Conservation (phyloP, 768 basidiomycete genomes). For the Tylopilus intermedius region DNA sequence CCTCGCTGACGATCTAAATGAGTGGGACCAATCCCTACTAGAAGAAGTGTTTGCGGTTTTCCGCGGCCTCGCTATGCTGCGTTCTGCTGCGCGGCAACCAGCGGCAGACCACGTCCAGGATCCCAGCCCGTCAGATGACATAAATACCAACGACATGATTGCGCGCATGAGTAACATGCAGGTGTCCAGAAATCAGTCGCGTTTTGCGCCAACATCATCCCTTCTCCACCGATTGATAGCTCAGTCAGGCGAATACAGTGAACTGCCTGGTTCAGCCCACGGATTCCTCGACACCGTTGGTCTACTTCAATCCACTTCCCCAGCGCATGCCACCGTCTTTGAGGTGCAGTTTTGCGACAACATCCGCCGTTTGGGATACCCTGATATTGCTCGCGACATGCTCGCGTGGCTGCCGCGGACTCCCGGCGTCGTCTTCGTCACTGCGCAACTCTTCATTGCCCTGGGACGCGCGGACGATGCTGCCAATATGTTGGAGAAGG, state of each 20-base stretch:
- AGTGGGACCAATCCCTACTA: slow-evolving; percentile 61
- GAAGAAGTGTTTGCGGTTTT: slow-evolving; percentile 77
- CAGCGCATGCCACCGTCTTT: slow-evolving; percentile 57
- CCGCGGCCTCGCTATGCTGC: slow-evolving; percentile 71
- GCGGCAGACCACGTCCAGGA: slow-evolving; percentile 35
- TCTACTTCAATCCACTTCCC: slow-evolving; percentile 62
- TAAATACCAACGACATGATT: slow-evolving; percentile 58
- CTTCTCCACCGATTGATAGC: slow-evolving; percentile 59
- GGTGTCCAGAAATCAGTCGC: slow-evolving; percentile 48
- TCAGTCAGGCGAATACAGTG: slow-evolving; percentile 43
- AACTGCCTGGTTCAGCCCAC: slow-evolving; percentile 59
- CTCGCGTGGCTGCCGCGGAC: slow-evolving; percentile 76
- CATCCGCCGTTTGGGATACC: slow-evolving; percentile 60
- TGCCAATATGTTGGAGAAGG: slow-evolving; percentile 61
- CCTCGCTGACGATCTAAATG: slow-evolving; percentile 55
- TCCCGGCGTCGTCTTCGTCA: slow-evolving; percentile 70
- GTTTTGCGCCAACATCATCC: slow-evolving; percentile 51
- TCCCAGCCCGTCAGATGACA: slow-evolving; percentile 28
- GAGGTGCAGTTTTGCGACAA: slow-evolving; percentile 73
- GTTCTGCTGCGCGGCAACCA: slow-evolving; percentile 55
- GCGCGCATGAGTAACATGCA: slow-evolving; percentile 70
- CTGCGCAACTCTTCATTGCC: slow-evolving; percentile 60
- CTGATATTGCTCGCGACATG: slow-evolving; percentile 55
- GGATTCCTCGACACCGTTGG: slow-evolving; percentile 65
- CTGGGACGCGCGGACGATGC: slow-evolving; percentile 71